These are phyloP conservation scores for Bruguiera sexangula DNA, from an alignment of 345 rosid species.

Conservation along the genomic window DNA sequence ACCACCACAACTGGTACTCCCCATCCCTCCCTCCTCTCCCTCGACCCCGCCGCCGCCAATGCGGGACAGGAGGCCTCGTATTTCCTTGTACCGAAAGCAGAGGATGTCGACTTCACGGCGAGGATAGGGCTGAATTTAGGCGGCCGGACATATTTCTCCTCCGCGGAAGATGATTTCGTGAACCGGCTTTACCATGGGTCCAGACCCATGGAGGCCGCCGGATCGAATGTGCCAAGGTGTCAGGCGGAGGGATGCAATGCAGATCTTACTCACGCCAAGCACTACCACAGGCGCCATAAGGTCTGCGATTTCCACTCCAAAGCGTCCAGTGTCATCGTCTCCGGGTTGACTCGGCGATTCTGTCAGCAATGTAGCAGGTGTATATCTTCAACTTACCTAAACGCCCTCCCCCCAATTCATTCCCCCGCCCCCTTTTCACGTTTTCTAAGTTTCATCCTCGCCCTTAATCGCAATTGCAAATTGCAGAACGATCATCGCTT, in stretches of 20 bases:
- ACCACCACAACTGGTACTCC: constrained; percentile 12
- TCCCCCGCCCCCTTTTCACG: not conserved
- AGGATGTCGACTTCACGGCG: constrained; percentile 57
- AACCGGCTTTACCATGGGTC: constrained; percentile 82
- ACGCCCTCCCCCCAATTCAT: constrained; percentile 16
- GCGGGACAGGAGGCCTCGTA: constrained; percentile 23
- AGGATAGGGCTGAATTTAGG: constrained; percentile 89
- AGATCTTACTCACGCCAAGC: constrained; percentile 87
- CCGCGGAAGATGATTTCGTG: constrained; percentile 86
- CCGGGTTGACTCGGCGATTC: constrained; percentile 92
- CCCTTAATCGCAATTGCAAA: too few species aligned
- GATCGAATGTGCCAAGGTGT: constrained; percentile 62
- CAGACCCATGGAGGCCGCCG: constrained; percentile 47
- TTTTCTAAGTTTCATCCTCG: not conserved
- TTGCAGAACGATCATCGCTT: too few species aligned
- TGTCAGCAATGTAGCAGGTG: constrained; percentile 99
- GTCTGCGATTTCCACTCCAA: constrained; percentile 98
- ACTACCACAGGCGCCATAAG: constrained; percentile 95
- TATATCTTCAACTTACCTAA: constrained; percentile 29
- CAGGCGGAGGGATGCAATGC: constrained; percentile 98
- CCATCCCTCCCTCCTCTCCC: constrained; percentile 42
- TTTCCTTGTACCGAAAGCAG: constrained; percentile 62
- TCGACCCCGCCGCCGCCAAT: constrained; percentile 31
- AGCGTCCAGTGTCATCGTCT: constrained; percentile 79
- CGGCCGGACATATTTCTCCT: constrained; percentile 86